Evolutionary conservation across 108 stramenopile species (phyloP).

Genomic region (Nitzschia putrida): DNA sequence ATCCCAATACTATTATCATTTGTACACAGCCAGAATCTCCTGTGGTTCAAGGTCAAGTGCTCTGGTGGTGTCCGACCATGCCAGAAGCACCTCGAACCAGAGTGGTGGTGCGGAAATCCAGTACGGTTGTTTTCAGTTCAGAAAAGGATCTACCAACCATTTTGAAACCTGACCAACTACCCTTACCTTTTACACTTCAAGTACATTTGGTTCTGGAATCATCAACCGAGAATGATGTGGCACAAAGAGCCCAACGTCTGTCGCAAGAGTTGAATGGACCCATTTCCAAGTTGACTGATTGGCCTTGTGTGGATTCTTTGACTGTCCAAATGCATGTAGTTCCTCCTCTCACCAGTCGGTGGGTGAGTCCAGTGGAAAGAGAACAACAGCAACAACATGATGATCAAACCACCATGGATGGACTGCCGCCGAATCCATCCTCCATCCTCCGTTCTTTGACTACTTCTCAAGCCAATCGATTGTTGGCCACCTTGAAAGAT

Average conservation of each 20-base stretch:
- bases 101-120: slow-evolving; percentile 12
- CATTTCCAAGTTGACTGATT: background rate
- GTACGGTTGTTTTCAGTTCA: slow-evolving; percentile 9
- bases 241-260: background rate
- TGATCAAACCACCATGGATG: too few relatives aligned
- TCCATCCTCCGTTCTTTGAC: background rate
- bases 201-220: slow-evolving; percentile 11
- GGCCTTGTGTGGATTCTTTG: slow-evolving; percentile 6
- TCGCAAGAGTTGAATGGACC: background rate
- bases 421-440: too few relatives aligned
- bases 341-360: background rate
- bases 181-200: background rate
- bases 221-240: background rate
- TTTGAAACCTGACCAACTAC: background rate
- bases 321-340: slow-evolving; percentile 6
- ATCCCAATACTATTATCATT: slow-evolving; percentile 14
- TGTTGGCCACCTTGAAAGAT: background rate
- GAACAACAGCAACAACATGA: too few relatives aligned
- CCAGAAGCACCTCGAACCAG: background rate
- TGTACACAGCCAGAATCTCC: slow-evolving; percentile 19
- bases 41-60: slow-evolving; percentile 15
- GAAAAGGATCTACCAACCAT: background rate
- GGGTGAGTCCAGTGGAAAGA: background rate
- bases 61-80: slow-evolving; percentile 15
- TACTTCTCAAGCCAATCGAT: background rate